Evolutionary conservation across 176 grass and related monocot species (phyloP).

Genomic region (Hordeum marinum): DNA sequence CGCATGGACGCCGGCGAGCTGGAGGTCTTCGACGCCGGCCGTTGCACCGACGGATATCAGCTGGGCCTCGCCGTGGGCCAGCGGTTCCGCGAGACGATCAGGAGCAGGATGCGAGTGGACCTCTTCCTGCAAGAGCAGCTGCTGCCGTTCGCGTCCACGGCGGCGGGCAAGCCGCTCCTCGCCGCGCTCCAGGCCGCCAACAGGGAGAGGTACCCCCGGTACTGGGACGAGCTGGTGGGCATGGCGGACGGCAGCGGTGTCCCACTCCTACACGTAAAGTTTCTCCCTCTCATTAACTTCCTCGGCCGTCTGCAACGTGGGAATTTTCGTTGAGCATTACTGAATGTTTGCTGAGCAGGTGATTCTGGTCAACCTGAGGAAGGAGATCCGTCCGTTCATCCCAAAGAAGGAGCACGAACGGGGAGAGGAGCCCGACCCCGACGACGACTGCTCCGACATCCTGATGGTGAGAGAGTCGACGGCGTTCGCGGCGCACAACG

Average conservation of each 20-base stretch:
- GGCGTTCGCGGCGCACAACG: constrained; percentile 75
- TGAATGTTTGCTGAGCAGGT: constrained; percentile 34
- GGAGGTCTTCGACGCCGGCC: constrained; percentile 51
- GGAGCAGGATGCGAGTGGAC: constrained; percentile 56
- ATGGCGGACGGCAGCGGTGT: constrained; percentile 60
- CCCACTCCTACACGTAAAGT: constrained; percentile 49
- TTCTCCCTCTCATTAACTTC: too few species aligned
- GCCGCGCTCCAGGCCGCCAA: constrained; percentile 50
- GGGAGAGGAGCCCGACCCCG: constrained; percentile 20
- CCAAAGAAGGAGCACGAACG: not conserved
- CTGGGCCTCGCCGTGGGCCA: constrained; percentile 50
- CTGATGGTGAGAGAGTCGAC: constrained; percentile 53
- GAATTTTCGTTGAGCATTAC: too few species aligned
- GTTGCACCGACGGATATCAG: constrained; percentile 34
- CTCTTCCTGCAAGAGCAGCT: constrained; percentile 57
- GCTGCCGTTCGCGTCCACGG: constrained; percentile 63
- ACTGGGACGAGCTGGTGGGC: constrained; percentile 79
- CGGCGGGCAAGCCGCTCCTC: constrained; percentile 32
- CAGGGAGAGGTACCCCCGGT: constrained; percentile 45
- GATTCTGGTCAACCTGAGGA: constrained; percentile 68
- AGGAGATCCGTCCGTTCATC: constrained; percentile 76
- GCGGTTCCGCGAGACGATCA: constrained; percentile 50
- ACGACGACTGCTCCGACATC: constrained; percentile 73
- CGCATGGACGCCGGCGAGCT: constrained; percentile 21
- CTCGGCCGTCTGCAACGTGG: too few species aligned